phyloP scores from a whole-genome alignment of 805 yeast genomes.

The Metschnikowia anglica region DNA sequence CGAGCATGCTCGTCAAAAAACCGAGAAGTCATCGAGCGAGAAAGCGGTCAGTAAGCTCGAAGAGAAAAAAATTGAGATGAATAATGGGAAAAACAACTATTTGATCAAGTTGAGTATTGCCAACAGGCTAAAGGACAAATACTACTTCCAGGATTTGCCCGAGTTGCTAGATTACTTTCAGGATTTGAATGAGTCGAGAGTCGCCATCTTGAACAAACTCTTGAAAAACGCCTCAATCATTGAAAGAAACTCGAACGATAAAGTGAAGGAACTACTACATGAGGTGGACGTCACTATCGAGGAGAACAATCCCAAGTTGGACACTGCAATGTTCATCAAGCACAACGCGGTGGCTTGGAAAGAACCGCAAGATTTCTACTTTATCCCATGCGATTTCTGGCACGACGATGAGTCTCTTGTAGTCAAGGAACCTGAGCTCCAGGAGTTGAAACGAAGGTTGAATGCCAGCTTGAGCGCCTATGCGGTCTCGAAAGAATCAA shows the following conservation, averaged over 20 bases:
- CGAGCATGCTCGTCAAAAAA: constrained; percentile 76
- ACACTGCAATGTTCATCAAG: constrained; percentile 87
- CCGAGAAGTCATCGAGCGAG: constrained; percentile 54
- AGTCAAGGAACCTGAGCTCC: constrained; percentile 55
- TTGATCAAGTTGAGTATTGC: constrained; percentile 78
- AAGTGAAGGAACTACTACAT: constrained; percentile 50
- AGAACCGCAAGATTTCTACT: constrained; percentile 83
- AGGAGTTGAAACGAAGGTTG: constrained; percentile 53
- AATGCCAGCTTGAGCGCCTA: constrained; percentile 41
- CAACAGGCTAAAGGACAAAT: constrained; percentile 89
- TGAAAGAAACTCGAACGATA: constrained; percentile 51
- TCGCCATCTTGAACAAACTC: constrained; percentile 65
- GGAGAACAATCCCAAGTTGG: constrained; percentile 71
- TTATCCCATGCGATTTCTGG: constrained; percentile 91
- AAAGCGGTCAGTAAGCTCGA: constrained; percentile 53
- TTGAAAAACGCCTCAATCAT: constrained; percentile 59
- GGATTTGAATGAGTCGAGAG: constrained; percentile 77
- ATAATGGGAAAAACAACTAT: constrained; percentile 80
- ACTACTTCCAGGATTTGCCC: constrained; percentile 88
- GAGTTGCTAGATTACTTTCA: constrained; percentile 84
- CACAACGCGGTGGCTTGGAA: constrained; percentile 77
- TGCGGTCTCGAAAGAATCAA: constrained; percentile 38
- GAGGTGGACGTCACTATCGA: constrained; percentile 54
- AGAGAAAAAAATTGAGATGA: constrained; percentile 77
- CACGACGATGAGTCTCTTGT: constrained; percentile 87